These are phyloP conservation scores for Microascus cirrosus DNA, from an alignment of 2,329 filamentous ascomycete genomes.

Conservation along the genomic window DNA sequence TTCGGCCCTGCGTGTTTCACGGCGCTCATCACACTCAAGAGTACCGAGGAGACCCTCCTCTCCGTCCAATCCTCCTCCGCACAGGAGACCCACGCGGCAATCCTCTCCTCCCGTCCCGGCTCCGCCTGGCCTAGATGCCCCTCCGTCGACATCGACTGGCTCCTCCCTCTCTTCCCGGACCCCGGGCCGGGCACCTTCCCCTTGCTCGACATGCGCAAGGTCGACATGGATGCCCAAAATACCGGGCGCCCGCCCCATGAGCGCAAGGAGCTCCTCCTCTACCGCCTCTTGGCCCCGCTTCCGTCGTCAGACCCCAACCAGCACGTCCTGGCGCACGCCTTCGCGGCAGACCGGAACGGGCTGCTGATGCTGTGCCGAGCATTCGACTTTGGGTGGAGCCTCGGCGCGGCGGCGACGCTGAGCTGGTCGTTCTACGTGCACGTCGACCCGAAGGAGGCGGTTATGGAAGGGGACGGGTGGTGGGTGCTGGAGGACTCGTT, in stretches of 20 bases:
- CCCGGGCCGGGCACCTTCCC: slow-evolving; percentile 30
- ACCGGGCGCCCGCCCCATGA: slow-evolving; percentile 26
- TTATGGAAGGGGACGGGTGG: slow-evolving; percentile 35
- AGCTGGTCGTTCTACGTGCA: slow-evolving; percentile 43
- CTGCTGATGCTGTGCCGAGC: slow-evolving; percentile 39
- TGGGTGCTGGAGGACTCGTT: slow-evolving; percentile 43
- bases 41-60: slow-evolving; percentile 16
- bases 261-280: slow-evolving; percentile 35
- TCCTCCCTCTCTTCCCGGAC: slow-evolving; percentile 23
- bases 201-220: slow-evolving; percentile 40
- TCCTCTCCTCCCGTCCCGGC: slow-evolving; percentile 24
- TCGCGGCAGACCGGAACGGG: slow-evolving; percentile 41
- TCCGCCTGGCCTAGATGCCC: slow-evolving; percentile 33
- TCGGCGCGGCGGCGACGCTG: slow-evolving; percentile 31
- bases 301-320: slow-evolving; percentile 26
- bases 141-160: slow-evolving; percentile 29
- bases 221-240: slow-evolving; percentile 38
- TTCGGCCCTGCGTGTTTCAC: slow-evolving; percentile 35
- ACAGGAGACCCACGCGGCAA: slow-evolving; percentile 25
- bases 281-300: slow-evolving; percentile 33
- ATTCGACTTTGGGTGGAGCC: slow-evolving; percentile 29
- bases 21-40: slow-evolving; percentile 41
- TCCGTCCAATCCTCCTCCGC: slow-evolving; percentile 2
- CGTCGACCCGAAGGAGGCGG: slow-evolving; percentile 32
- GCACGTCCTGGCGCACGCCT: slow-evolving; percentile 38